Evolutionary conservation across 2,329 filamentous ascomycete species (phyloP), one percentile per base, ranked within the genome.

Genomic region (Aspergillus pseudonomiae): DNA sequence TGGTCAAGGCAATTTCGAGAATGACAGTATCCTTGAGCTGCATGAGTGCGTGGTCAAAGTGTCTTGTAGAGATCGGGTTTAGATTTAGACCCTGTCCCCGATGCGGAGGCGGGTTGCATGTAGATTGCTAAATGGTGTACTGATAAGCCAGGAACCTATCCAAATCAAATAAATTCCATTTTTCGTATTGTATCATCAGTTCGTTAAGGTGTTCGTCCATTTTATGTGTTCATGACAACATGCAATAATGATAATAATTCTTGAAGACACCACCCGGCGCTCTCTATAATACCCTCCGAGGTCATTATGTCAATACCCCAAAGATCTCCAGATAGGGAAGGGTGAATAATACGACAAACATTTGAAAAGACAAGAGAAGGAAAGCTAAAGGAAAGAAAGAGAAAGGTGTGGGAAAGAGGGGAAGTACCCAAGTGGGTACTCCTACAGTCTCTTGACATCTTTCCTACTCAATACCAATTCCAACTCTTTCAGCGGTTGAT

Each of bases 401-500:
- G n/a, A 19, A 12, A 36, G 30, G 4, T 9, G n/a, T 28, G 24
- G 4, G 46, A 19, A 9, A 30, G 2, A 6, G 2, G 4, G 6
- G 3, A 16, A n/a, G 26, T 10, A 28, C 14, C 3, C 9, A 2
- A 52, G 19, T n/a, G 6, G 28, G 48, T 14, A 10, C 28, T 3
- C 19, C 48, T 52, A 52, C 16, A n/a, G 9, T 21, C 41, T 54
- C 36, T 34, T 34, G 28, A 34, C 43, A 36, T 36, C n/a, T 30
- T 50, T 46, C 39, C 30, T 16, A 2, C 55, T 55, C 39, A 63
- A 50, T 7, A 68, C 53, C 57, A 58, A 34, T 26, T 65, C 60
- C 30, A 71, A 14, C 43, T 67, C 67, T 34, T 61, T 78, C 26
- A 78, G 61, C 0, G 86, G 86, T 80, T 83, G 86, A 67, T 85